A percentile compares a stretch with the other conserved stretches of the same genome.
Evolutionary conservation across 306 rosid species (phyloP).

Genomic region (Bauhinia variegata): DNA sequence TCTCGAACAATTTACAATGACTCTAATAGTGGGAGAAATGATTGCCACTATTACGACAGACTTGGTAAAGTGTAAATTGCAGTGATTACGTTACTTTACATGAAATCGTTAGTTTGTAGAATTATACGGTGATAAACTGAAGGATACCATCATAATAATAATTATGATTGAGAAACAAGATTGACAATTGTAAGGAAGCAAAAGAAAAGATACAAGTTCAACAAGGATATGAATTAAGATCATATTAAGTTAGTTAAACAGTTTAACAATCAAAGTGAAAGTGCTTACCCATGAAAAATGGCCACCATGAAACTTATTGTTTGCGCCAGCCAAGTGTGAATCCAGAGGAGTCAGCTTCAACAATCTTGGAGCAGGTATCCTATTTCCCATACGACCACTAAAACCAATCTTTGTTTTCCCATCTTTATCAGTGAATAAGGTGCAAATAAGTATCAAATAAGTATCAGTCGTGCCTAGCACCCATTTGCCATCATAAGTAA

Average conservation of each 20-base stretch:
- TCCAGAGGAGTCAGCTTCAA: slow-evolving; percentile 87
- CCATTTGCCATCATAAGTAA: slow-evolving; percentile 92
- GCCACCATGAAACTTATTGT: slow-evolving; percentile 83
- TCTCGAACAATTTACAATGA: no score
- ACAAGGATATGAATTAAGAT: slow-evolving; percentile 3
- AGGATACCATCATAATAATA: slow-evolving; percentile 1
- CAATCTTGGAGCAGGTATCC: slow-evolving; percentile 82
- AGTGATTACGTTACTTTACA: neutral
- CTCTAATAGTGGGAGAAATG: slow-evolving; percentile 5
- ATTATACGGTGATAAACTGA: neutral
- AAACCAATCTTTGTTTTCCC: slow-evolving; percentile 89
- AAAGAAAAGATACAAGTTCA: neutral
- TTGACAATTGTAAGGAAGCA: neutral
- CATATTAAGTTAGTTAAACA: neutral
- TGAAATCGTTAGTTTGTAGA: slow-evolving; percentile 16
- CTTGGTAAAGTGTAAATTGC: neutral
- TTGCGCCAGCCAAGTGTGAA: slow-evolving; percentile 85
- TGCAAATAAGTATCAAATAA: slow-evolving; percentile 82
- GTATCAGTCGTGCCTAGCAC: slow-evolving; percentile 80
- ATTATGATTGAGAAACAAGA: slow-evolving; percentile 4
- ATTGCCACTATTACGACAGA: neutral
- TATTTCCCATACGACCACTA: slow-evolving; percentile 85
- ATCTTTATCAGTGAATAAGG: slow-evolving; percentile 85
- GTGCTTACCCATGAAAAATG: slow-evolving; percentile 91
- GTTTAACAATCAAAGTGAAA: slow-evolving; percentile 21